Base-by-base conservation (phyloP, 1,284 basidiomycete genomes). In the Bjerkandera adusta region DNA sequence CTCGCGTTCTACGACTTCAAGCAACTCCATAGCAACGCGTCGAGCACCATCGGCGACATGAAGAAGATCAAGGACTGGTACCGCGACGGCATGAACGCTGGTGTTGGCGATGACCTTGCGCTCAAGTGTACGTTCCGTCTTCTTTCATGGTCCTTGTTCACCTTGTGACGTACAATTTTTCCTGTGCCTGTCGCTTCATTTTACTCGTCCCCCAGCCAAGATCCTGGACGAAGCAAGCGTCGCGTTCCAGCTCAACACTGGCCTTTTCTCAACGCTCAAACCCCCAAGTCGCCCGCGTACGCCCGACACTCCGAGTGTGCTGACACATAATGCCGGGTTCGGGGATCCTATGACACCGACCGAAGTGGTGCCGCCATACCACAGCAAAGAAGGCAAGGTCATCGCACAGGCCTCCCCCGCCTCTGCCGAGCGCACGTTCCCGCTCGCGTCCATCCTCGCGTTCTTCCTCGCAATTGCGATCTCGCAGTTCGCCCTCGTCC, bases 21-120 rank as follows among this genome's bases (percentile, higher is more conserved):
- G 56, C 73, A 79, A 56, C 69, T 81, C 36, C 69, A 67, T 4
- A 63, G 73, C 13, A 68, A 70, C 47, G 60, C 59, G 20, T 68
- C 70, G 8, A 70, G 66, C 0, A 71, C 68, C 10, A 61, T 64
- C 38, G 81, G 80, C 4, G 85, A 86, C 57, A 76, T 91, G 71
- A 79, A 74, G 62, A 79, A 79, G 52, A 83, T 91, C 62, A 92
- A 92, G 69, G 75, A 81, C 16, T 85, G 85, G 82, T 92, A 83
- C 64, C 75, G 83, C 42, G 73, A 72, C 15, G 86, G 86, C 0
- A 85, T 92, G 81, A 81, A 92, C 57, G 66, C 67, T 29, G 85
- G 76, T 38, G 83, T 75, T 18, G 77, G 74, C 7, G 74, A 79
- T 48, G 69, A 81, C 43, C 53, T 65, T 47, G 68, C 69, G 24